phyloP scores from a whole-genome alignment of 1,284 basidiomycete species.

The Boletus semigastroideus region DNA sequence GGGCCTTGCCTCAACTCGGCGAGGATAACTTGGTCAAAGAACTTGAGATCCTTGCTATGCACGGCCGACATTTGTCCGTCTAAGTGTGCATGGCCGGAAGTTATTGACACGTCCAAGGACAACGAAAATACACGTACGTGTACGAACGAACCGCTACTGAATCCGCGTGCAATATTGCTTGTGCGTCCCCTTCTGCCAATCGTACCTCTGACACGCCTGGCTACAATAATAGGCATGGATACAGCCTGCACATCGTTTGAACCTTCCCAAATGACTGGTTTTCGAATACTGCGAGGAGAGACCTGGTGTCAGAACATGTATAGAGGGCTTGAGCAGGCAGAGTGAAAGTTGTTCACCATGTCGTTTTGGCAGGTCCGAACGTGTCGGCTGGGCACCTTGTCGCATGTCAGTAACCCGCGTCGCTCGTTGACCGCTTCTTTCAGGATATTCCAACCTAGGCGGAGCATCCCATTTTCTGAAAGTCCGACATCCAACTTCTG shows the following conservation, averaged over 20 bases:
- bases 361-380: conserved; percentile 34
- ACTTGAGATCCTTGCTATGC: conserved; percentile 8
- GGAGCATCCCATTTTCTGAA: conserved; percentile 15
- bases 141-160: conserved; percentile 18
- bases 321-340: too few relatives aligned
- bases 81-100: conserved; percentile 8
- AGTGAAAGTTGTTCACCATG: conserved; percentile 6
- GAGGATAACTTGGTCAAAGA: conserved; percentile 23
- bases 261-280: neutral
- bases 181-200: conserved; percentile 28
- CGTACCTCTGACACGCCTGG: conserved; percentile 24
- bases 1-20: conserved; percentile 26
- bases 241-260: neutral
- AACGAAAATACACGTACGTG: conserved; percentile 14
- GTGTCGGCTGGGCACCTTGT: conserved; percentile 14
- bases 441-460: conserved; percentile 23
- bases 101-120: neutral
- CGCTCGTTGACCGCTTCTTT: conserved; percentile 20
- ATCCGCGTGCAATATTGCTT: conserved; percentile 26
- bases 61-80: conserved; percentile 26
- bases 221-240: neutral
- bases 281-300: neutral
- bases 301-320: too few relatives aligned
- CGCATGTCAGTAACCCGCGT: conserved; percentile 17
- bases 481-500: conserved; percentile 11